Evolutionary conservation across 2,329 filamentous ascomycete genomes (phyloP).

Genomic region (Trichoderma arundinaceum): DNA sequence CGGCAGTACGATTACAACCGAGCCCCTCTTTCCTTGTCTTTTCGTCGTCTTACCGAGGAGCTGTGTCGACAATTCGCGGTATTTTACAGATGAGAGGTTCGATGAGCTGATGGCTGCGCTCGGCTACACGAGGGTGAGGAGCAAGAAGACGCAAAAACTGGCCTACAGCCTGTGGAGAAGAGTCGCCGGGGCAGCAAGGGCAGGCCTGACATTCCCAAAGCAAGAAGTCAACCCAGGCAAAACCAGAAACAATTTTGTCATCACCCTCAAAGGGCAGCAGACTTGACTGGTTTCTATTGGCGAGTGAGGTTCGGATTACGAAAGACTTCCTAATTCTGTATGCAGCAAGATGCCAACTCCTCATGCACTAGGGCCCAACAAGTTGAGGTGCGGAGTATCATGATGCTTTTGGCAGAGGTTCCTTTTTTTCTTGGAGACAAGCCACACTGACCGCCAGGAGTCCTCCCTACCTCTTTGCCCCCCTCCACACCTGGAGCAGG

Average conservation of each 20-base stretch:
- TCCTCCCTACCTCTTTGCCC: too few relatives aligned
- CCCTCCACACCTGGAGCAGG: slow-evolving; percentile 17
- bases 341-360: slow-evolving; percentile 6
- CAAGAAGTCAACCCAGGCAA: slow-evolving; percentile 76
- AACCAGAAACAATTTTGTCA: slow-evolving; percentile 87
- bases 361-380: slow-evolving; percentile 40
- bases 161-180: slow-evolving; percentile 87
- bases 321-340: not conserved
- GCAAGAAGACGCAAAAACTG: slow-evolving; percentile 81
- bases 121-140: slow-evolving; percentile 69
- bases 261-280: slow-evolving; percentile 61
- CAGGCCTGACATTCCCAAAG: slow-evolving; percentile 57
- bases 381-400: slow-evolving; percentile 25
- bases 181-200: slow-evolving; percentile 34
- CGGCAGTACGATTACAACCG: slow-evolving; percentile 33
- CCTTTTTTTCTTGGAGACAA: not conserved
- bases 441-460: too few relatives aligned
- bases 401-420: slow-evolving; percentile 2
- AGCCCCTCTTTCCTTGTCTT: slow-evolving; percentile 65
- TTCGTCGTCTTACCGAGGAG: slow-evolving; percentile 91
- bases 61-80: slow-evolving; percentile 88
- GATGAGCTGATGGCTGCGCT: slow-evolving; percentile 75
- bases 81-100: slow-evolving; percentile 75
- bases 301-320: not conserved
- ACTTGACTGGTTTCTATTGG: slow-evolving; percentile 7